Evolutionary conservation across 2,329 filamentous ascomycete genomes (phyloP).

Genomic region (Phaeoacremonium minimum): DNA sequence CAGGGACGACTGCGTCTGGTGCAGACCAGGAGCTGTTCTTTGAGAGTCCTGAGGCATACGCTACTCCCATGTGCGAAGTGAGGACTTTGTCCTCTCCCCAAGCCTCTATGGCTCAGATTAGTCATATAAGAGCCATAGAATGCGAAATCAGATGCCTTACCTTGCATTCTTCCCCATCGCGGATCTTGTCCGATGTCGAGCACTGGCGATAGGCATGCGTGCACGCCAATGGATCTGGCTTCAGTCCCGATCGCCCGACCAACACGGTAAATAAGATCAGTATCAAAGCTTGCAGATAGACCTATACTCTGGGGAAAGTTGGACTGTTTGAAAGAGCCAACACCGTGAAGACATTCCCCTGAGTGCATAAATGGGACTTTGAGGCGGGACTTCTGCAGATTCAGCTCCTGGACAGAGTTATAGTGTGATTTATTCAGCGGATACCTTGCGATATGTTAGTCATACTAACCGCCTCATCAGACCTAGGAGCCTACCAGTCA

Average conservation of each 20-base stretch:
- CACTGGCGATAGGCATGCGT: constrained; percentile 37
- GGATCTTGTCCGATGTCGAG: constrained; percentile 38
- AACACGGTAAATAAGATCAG: constrained; percentile 32
- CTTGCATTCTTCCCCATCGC: constrained; percentile 37
- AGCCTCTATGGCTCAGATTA: constrained; percentile 24
- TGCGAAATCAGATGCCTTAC: constrained; percentile 11
- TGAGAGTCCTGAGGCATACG: constrained; percentile 34
- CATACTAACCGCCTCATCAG: no score
- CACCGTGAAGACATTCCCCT: constrained; percentile 38
- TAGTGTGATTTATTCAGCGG: constrained; percentile 35
- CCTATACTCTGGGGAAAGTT: constrained; percentile 38
- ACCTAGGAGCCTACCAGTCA: constrained; percentile 25
- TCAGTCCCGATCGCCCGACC: constrained; percentile 36
- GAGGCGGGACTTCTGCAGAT: constrained; percentile 27
- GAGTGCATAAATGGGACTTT: constrained; percentile 36
- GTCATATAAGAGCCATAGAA: not conserved
- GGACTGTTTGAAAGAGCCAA: constrained; percentile 38
- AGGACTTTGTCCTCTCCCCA: constrained; percentile 41
- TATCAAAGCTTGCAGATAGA: constrained; percentile 35
- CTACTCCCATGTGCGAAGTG: constrained; percentile 38
- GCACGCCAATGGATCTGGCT: constrained; percentile 37
- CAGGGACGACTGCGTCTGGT: constrained; percentile 34
- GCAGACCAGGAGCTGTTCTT: constrained; percentile 37
- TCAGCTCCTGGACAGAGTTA: constrained; percentile 32
- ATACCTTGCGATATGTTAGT: constrained; percentile 20